phyloP scores from a whole-genome alignment of 257 asterid genomes.

The Plantago major region DNA sequence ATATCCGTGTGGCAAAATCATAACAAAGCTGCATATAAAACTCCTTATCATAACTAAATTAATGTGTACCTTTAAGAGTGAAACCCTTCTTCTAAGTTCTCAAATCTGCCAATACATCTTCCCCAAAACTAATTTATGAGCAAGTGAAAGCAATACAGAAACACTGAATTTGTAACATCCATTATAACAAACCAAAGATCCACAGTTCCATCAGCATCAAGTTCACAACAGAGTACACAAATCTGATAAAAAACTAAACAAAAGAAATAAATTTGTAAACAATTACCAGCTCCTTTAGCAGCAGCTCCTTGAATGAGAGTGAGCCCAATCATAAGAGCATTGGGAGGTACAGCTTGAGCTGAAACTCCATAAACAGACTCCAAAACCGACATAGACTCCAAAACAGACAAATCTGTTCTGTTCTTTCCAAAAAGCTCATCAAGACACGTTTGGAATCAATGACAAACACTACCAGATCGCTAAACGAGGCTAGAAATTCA shows the following conservation, averaged over 20 bases:
- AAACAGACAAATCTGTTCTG: conserved; percentile 34
- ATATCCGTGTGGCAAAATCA: conserved; percentile 6
- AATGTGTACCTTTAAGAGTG: no score
- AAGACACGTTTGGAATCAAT: conserved; percentile 2
- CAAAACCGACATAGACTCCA: conserved; percentile 33
- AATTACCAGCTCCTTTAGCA: conserved; percentile 75
- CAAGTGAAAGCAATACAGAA: neutral
- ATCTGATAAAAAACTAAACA: neutral
- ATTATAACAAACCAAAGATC: no score
- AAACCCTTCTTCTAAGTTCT: no score
- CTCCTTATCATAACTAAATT: neutral
- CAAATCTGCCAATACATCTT: no score
- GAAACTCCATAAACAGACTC: conserved; percentile 47
- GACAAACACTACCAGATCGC: no score
- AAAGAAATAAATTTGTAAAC: conserved; percentile 3
- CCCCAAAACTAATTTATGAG: neutral
- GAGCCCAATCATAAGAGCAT: conserved; percentile 61
- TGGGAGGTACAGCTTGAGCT: conserved; percentile 30
- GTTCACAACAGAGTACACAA: no score
- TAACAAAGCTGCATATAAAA: neutral
- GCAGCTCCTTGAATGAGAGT: conserved; percentile 78
- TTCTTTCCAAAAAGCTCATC: conserved; percentile 44
- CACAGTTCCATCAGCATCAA: no score
- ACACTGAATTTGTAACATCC: neutral
- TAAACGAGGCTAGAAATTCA: no score